A percentile compares a stretch with the other conserved stretches of the same genome.
phyloP scores from a whole-genome alignment of 352 stramenopile genomes.

The Pythium diclinum region DNA sequence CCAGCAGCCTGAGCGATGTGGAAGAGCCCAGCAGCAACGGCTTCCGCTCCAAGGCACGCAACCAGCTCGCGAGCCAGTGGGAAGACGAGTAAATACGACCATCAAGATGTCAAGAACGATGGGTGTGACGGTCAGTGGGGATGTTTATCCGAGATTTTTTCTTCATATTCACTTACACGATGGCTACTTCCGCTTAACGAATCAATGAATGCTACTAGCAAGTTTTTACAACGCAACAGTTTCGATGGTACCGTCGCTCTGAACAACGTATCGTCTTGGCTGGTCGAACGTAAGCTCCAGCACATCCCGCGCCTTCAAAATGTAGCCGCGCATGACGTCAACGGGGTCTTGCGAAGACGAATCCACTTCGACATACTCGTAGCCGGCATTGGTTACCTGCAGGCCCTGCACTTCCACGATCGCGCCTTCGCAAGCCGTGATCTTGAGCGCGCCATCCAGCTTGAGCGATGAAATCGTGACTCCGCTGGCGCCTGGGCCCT shows the following conservation, averaged over 20 bases:
- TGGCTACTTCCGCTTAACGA: too few relatives aligned
- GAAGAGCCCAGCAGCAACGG: slow-evolving; percentile 34
- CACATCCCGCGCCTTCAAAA: slow-evolving; percentile 34
- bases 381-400: slow-evolving; percentile 44
- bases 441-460: slow-evolving; percentile 50
- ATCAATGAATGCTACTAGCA: too few relatives aligned
- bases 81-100: slow-evolving; percentile 20
- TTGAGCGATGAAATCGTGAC: slow-evolving; percentile 40
- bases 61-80: slow-evolving; percentile 32
- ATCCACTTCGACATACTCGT: slow-evolving; percentile 32
- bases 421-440: slow-evolving; percentile 43
- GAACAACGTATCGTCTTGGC: slow-evolving; percentile 47
- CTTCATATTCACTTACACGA: too few relatives aligned
- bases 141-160: slow-evolving; percentile 3
- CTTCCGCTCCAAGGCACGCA: slow-evolving; percentile 24
- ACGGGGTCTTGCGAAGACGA: slow-evolving; percentile 24
- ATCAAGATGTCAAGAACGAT: too few relatives aligned
- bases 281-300: slow-evolving; percentile 45
- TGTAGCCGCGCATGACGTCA: slow-evolving; percentile 58
- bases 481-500: slow-evolving; percentile 28
- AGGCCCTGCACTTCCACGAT: slow-evolving; percentile 43
- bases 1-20: slow-evolving; percentile 26
- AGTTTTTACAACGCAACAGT: neutral
- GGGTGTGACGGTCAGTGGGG: slow-evolving; percentile 22
- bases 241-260: slow-evolving; percentile 19